These are phyloP conservation scores for Plantago lanceolata DNA, from an alignment of 305 asterid species.

Conservation along the genomic window DNA sequence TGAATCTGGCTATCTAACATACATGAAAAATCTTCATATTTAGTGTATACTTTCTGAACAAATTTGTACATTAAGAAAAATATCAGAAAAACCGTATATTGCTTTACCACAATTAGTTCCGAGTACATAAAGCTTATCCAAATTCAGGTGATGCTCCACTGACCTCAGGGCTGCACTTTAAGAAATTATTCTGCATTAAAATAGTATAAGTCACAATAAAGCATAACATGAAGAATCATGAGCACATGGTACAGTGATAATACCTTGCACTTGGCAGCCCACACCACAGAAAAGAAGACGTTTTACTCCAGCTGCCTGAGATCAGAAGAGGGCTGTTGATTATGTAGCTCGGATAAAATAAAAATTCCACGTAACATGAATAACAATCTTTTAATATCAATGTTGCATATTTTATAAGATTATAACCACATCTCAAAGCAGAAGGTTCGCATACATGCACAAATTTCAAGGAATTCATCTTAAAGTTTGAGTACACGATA, in stretches of 20 bases:
- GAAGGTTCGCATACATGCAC: background rate
- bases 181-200: conserved; percentile 66
- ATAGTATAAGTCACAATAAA: conserved; percentile 42
- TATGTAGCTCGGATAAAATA: conserved; percentile 6
- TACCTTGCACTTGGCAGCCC: conserved; percentile 99
- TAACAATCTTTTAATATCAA: background rate
- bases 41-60: conserved; percentile 7
- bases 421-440: background rate
- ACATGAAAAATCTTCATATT: too few relatives aligned
- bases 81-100: conserved; percentile 10
- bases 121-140: conserved; percentile 93
- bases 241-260: conserved; percentile 20
- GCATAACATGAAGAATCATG: conserved; percentile 23
- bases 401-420: too few relatives aligned
- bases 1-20: background rate
- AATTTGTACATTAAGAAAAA: conserved; percentile 6
- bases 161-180: conserved; percentile 94
- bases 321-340: conserved; percentile 20
- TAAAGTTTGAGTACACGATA: background rate
- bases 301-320: conserved; percentile 93
- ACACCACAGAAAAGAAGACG: conserved; percentile 98
- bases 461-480: background rate
- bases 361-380: background rate
- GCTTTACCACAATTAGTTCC: conserved; percentile 91
- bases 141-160: conserved; percentile 78